Evolutionary conservation across 108 stramenopile genomes (phyloP), one percentile per base, ranked within the genome.

Genomic region (Cyclotella choctawhatcheeana): DNA sequence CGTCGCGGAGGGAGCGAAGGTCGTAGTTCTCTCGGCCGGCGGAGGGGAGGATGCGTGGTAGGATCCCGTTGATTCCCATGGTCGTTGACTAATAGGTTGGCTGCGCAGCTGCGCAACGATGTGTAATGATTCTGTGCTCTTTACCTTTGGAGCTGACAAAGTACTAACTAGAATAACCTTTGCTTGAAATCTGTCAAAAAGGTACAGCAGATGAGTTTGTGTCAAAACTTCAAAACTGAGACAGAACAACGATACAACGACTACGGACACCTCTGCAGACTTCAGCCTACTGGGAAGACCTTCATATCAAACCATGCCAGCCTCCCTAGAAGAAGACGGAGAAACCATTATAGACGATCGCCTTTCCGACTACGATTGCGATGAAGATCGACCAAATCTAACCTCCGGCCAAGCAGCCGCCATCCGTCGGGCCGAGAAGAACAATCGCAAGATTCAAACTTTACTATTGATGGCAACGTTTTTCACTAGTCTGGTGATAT

Each of bases 21-120:
- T 77, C 71, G 71, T 77, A 77, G 45, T 77, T 77, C 44, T 77
- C 76, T 50, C 81, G 70, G 2, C 86, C 88, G 12, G 88, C 76
- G 16, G 86, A 73, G 44, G 81, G 79, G 58, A 87, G 69, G 51
- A 89, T 83, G 13, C 71, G 63, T 27, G 84, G 70, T 3, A 89
- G 65, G 35, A 87, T 59, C 34, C 78, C 88, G 29, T 66, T 67
- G 60, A 89, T 73, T 18, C 88, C 88, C 88, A 89, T 89, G 21
- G 21, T n/a, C 6, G 17, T 51, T 51, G 7, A 44, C 1, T 44
- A 14, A 5, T 44, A 44, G 43, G 37, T 53, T 47, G 55, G 13
- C n/a, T n/a, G n/a, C n/a, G n/a, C n/a, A n/a, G n/a, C n/a, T n/a
- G n/a, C n/a, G n/a, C n/a, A n/a, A n/a, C n/a, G n/a, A n/a, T n/a